Evolutionary conservation across 2,329 filamentous ascomycete species (phyloP), one percentile per base, ranked within the genome.

Genomic region (Venturia effusa): DNA sequence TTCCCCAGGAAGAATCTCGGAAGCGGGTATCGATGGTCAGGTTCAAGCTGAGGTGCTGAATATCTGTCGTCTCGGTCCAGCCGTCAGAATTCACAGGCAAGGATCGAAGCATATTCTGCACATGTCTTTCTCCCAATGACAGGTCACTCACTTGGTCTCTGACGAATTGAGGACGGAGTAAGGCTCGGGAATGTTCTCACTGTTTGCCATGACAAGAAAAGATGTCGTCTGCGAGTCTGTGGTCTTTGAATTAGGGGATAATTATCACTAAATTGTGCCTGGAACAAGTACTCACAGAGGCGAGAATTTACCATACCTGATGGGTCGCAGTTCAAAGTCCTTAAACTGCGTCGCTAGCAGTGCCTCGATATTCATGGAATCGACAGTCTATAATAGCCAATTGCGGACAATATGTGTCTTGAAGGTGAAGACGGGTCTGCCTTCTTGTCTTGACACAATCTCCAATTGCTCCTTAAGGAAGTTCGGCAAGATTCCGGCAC

Each of bases 11-110:
- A 90, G 74, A 67, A 89, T 88, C 57, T 87, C 84, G 0, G 86
- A 89, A 0, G 86, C 84, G 0, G 84, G 83, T n/a, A 66, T 89
- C 86, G 22, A 89, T 78, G 0, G 86, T 88, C 69, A 88, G 79
- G 62, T 81, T 79, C 69, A 88, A 88, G 69, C 88, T 86, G 10
- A 87, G 73, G 13, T 82, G 79, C 68, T 84, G 83, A 34, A 89
- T 74, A 67, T 89, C 83, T 15, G 51, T 27, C 10, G 34, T 39
- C 22, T 64, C 40, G 7, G 55, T 54, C 39, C 40, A 48, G 30
- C 63, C 63, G 24, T 63, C 59, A 19, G 41, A 22, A 11, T 39
- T 27, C 7, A 51, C 34, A 37, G 70, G 70, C 62, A 75, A 66
- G 48, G 71, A 71, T 30, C 66, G 64, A 40, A 75, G 67, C 59